Conservation (phyloP, 2,329 filamentous ascomycete species). For the Aspergillus spinulosporus region DNA sequence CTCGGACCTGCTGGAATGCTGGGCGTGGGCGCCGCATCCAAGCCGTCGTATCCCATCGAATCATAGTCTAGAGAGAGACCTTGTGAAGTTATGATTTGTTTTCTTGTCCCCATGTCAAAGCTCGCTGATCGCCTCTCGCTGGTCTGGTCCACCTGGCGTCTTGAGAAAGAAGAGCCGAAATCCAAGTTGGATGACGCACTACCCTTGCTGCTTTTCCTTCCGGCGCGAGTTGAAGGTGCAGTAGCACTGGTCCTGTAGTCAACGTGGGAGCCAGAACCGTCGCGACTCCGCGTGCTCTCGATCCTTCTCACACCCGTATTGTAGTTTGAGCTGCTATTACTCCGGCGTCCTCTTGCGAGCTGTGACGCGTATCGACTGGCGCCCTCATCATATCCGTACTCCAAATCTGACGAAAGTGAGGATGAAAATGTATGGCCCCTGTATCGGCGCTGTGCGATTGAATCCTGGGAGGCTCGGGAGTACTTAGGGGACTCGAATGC, state of each 20-base stretch:
- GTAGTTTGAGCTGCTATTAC: slow-evolving; percentile 78
- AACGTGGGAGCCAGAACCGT: slow-evolving; percentile 42
- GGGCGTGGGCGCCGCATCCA: too few relatives aligned
- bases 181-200: slow-evolving; percentile 79
- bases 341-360: slow-evolving; percentile 60
- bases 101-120: too few relatives aligned
- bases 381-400: slow-evolving; percentile 43
- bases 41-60: too few relatives aligned
- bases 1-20: too few relatives aligned
- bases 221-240: slow-evolving; percentile 32
- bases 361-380: slow-evolving; percentile 45
- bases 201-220: slow-evolving; percentile 68
- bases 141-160: too few relatives aligned
- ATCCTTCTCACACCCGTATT: slow-evolving; percentile 61
- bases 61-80: too few relatives aligned
- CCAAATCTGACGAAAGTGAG: slow-evolving; percentile 59
- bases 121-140: too few relatives aligned
- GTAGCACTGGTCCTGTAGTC: slow-evolving; percentile 30
- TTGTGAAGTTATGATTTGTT: too few relatives aligned
- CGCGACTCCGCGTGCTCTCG: slow-evolving; percentile 59
- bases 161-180: slow-evolving; percentile 51
- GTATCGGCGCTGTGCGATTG: slow-evolving; percentile 42
- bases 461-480: slow-evolving; percentile 33
- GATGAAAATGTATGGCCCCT: slow-evolving; percentile 62
- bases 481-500: slow-evolving; percentile 43